These are phyloP conservation scores for Nissolia schottii DNA, from an alignment of 306 rosid genomes.

Conservation along the genomic window DNA sequence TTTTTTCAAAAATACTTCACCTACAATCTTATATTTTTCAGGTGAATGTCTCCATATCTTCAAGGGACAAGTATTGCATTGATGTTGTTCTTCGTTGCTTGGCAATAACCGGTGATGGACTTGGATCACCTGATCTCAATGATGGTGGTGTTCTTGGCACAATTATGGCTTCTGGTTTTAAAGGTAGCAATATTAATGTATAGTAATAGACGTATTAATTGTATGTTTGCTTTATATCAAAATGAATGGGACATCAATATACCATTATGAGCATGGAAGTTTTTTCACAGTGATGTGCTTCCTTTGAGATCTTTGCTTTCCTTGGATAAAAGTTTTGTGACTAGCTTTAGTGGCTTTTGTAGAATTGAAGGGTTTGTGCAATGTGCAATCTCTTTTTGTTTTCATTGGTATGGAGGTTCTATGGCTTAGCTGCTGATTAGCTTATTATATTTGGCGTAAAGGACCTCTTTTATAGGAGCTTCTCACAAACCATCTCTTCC, in stretches of 20 bases:
- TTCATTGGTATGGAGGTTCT: background rate
- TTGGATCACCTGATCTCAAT: slow-evolving; percentile 53
- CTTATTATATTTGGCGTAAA: slow-evolving; percentile 3
- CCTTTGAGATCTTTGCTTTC: background rate
- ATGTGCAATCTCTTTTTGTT: background rate
- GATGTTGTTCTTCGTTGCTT: slow-evolving; percentile 87
- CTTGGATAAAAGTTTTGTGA: slow-evolving; percentile 7
- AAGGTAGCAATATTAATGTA: slow-evolving; percentile 51
- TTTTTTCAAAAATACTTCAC: slow-evolving; percentile 19
- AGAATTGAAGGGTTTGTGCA: background rate
- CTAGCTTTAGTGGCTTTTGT: slow-evolving; percentile 5
- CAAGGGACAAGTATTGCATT: slow-evolving; percentile 66
- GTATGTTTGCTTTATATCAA: background rate
- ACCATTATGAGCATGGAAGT: background rate
- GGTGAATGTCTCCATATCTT: slow-evolving; percentile 75
- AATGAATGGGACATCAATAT: background rate
- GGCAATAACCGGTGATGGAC: slow-evolving; percentile 81
- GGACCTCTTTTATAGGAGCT: background rate
- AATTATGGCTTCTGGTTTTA: slow-evolving; percentile 87
- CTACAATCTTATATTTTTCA: slow-evolving; percentile 27
- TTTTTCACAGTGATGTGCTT: background rate
- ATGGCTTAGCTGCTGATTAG: background rate
- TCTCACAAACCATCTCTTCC: background rate
- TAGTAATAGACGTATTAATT: background rate
- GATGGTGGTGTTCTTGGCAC: slow-evolving; percentile 84